Evolutionary conservation across 2,329 filamentous ascomycete species (phyloP), one percentile per base, ranked within the genome.

Genomic region (Capronia coronata): DNA sequence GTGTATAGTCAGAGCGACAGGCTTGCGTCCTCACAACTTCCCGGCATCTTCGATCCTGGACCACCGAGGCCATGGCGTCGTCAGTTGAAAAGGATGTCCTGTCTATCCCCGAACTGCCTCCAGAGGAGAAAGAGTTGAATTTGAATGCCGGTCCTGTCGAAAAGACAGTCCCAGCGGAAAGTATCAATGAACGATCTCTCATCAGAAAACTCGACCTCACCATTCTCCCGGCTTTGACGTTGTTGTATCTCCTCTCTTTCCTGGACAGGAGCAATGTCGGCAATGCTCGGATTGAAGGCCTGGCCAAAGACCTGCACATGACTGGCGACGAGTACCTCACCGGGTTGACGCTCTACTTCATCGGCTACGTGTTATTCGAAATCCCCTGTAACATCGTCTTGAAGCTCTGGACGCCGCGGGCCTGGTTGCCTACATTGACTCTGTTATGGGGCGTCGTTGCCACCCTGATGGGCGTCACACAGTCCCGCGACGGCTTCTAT

Each of bases 381-480:
- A 62, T 71, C 6, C 70, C 70, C 2, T 67, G 64, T 57, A 72
- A 73, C n/a, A 44, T 57, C 21, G 43, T 59, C 2, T 19, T 59
- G 13, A 59, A 57, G 35, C 16, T 49, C 9, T 56, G 48, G 48
- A 55, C 13, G 3, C 56, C 56, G 9, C 22, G 16, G 10, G 11
- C 51, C 2, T 59, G 54, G 54, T 18, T 59, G 10, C 56, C 56
- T 1, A 53, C 46, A 8, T 23, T 59, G 10, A 55, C 49, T 6
- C 23, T 71, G 9, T 63, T 61, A 1, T 76, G 73, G 74, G 74
- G 73, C 0, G 62, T 71, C 42, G 71, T 76, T 0, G 68, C 71
- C 43, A 76, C 74, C 0, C 61, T 76, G 39, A 76, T 74, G 68
- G 74, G 74, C 3, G 61, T 76, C 2, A 70, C 70, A 1, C 65